Evolutionary conservation across 2,329 filamentous ascomycete species (phyloP).

Genomic region (Stachybotrys chlorohalonatus): DNA sequence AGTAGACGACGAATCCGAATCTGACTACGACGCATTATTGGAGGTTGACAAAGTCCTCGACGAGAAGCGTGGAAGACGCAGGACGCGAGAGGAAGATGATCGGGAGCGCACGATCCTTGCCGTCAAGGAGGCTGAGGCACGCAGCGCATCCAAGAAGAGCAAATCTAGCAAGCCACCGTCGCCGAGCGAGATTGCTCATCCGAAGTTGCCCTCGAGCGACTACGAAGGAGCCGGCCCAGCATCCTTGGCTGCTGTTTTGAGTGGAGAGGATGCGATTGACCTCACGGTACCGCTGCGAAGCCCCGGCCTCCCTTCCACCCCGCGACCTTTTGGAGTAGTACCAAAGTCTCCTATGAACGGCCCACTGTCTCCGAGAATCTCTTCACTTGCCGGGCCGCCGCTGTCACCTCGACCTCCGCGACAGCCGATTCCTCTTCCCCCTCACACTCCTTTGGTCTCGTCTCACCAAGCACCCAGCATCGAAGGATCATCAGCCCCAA

Average conservation of each 20-base stretch:
- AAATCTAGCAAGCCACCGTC: conserved; percentile 30
- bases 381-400: conserved; percentile 37
- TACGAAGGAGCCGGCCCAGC: conserved; percentile 31
- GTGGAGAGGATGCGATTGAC: conserved; percentile 21
- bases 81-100: conserved; percentile 84
- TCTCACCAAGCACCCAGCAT: conserved; percentile 16
- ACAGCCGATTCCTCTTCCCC: conserved; percentile 63
- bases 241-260: conserved; percentile 45
- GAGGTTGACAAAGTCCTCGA: conserved; percentile 57
- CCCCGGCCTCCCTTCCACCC: conserved; percentile 51
- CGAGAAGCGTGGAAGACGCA: conserved; percentile 63
- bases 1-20: conserved; percentile 58
- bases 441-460: conserved; percentile 58
- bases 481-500: background rate
- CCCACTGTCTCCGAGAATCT: conserved; percentile 55
- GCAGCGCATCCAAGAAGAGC: conserved; percentile 67
- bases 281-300: conserved; percentile 41
- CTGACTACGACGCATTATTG: conserved; percentile 73
- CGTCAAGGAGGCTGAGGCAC: conserved; percentile 56
- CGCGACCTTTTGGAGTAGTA: conserved; percentile 37
- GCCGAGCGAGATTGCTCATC: conserved; percentile 21
- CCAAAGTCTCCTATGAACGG: conserved; percentile 45
- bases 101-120: conserved; percentile 62
- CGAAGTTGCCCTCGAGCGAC: conserved; percentile 22
- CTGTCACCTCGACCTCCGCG: conserved; percentile 66